Evolutionary conservation across 2,329 filamentous ascomycete species (phyloP), one percentile per base, ranked within the genome.

Genomic region (Colletotrichum brevisporum): DNA sequence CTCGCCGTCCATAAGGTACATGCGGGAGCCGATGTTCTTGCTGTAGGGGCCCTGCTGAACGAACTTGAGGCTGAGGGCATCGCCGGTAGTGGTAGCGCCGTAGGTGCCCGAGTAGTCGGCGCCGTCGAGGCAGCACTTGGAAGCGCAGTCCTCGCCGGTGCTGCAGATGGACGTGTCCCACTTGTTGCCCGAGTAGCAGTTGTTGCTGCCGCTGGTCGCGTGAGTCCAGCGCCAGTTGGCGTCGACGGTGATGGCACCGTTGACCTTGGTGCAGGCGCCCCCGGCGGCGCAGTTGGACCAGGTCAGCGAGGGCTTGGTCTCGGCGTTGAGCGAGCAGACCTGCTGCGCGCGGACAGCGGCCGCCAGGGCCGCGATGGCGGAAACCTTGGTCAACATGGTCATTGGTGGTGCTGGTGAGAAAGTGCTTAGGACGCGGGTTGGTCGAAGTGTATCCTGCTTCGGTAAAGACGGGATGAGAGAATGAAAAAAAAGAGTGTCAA

Each of bases 171-270:
- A 73, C 2, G 77, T 79, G 70, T 86, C 83, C 77, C 85, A 83
- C 50, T 76, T 75, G 77, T 88, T 88, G 60, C 86, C 86, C 6
- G 78, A 83, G 78, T 88, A 89, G 81, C 87, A 89, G 81, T 90
- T 89, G 73, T 81, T 85, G 72, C 78, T 81, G 57, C 82, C 79
- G 9, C 75, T 74, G 57, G 79, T 77, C 27, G 76, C 74, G 77
- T 90, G 87, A 67, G 87, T 81, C 88, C 88, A 90, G 71, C 88
- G 85, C 87, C 88, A 90, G 81, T 90, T 90, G 74, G 87, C 76
- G 69, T 90, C 88, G 72, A 90, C 78, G 63, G 86, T 86, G 52
- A 90, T 80, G 45, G 82, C 83, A 43, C 84, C 86, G 52, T 75
- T 74, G 72, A 86, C 82, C 59, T 77, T 80, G 24, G 79, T 83